Base-by-base conservation (phyloP, 768 basidiomycete species). In the Russula abietina region DNA sequence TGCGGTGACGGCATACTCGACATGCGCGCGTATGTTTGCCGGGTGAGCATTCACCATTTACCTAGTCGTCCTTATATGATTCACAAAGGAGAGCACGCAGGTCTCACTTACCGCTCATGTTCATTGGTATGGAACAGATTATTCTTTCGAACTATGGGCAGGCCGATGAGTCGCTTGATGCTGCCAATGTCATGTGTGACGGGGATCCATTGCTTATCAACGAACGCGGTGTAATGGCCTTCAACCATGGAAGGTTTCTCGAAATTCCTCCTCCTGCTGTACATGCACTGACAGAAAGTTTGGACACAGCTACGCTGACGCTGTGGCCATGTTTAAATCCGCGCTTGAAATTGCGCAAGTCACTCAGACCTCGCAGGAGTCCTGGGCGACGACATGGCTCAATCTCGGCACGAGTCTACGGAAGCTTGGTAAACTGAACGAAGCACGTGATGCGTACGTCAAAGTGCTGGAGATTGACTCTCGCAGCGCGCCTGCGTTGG, bases 81-180 rank as follows among this genome's bases (percentile, higher is more conserved):
- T 50, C 36, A 61, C 32, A 45, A 17, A 46, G 30, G 43, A n/a
- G 26, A 12, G 43, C 19, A 24, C n/a, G 24, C 69, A 96, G 95
- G n/a, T 94, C 94, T 3, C 96, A 99, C 75, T 76, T 99, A 4
- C 95, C 97, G 1, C 78, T 97, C 49, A 84, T 95, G 75, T 98
- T 94, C 71, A 92, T 98, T 51, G 97, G 96, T 7, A 98, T 98
- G 95, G 96, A 99, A 73, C 91, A 98, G 68, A 91, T 99, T 41
- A 87, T 88, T 70, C 79, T 99, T 8, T 89, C 88, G 32, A 93
- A 98, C 65, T 80, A 84, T 66, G 71, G 74, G 26, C 79, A 93
- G 50, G 97, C 97, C 4, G 87, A 91, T 54, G 96, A 98, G 70
- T 90, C 96, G 19, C 79, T 99, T 46, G 80, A 83, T 64, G 91